Percentiles rank a stretch among this genome's conserved stretches.
Conservation (phyloP, 2,329 filamentous ascomycete species). For the Diplodia seriata region DNA sequence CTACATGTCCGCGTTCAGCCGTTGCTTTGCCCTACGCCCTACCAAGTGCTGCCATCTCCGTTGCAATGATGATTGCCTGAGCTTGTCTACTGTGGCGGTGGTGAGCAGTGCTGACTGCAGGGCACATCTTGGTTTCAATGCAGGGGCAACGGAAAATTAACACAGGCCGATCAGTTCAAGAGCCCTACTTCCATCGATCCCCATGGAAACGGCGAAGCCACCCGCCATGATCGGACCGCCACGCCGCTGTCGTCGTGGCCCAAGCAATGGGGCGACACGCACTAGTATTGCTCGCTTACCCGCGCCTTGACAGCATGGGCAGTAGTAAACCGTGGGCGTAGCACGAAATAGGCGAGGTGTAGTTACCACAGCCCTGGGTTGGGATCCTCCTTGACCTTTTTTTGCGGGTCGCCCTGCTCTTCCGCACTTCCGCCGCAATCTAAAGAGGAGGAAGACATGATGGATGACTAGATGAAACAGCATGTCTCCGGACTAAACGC, state of each 20-base stretch:
- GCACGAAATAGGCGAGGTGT: conserved; percentile 12
- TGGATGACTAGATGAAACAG: neutral
- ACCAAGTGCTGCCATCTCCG: neutral
- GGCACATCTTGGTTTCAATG: neutral
- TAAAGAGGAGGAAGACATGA: neutral
- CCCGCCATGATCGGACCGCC: neutral
- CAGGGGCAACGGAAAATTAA: neutral
- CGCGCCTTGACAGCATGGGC: neutral
- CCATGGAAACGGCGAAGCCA: neutral
- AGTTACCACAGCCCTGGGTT: conserved; percentile 14
- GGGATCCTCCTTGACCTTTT: neutral
- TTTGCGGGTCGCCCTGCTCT: neutral
- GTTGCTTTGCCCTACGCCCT: neutral
- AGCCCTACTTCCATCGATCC: neutral
- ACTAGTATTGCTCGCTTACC: neutral
- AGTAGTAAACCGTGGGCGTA: neutral
- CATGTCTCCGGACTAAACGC: neutral
- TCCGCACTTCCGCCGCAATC: neutral
- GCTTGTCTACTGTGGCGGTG: neutral
- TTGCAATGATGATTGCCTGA: neutral
- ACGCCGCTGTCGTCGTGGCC: neutral
- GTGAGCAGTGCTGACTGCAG: neutral
- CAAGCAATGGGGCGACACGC: neutral
- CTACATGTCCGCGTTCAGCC: neutral
- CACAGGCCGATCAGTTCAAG: neutral